These are phyloP conservation scores for Phycomyces nitens DNA, from an alignment of 192 early-diverging fungal genomes.

Conservation along the genomic window DNA sequence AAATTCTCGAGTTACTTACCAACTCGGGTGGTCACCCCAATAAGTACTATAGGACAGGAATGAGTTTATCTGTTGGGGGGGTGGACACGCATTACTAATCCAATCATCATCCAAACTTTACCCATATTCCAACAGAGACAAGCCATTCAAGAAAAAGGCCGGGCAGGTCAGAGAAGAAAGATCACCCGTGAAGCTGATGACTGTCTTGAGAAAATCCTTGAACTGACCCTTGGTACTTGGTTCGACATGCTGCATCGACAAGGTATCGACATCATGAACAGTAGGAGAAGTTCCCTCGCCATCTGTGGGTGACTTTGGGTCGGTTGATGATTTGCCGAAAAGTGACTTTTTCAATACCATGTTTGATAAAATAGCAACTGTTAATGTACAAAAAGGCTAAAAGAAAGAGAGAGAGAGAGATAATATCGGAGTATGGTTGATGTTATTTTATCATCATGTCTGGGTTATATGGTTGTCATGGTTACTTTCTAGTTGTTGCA, in stretches of 20 bases:
- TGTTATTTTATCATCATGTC: background rate
- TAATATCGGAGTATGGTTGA: background rate
- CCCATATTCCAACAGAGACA: constrained; percentile 78
- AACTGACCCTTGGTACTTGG: constrained; percentile 32
- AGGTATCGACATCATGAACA: constrained; percentile 25
- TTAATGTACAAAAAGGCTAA: background rate
- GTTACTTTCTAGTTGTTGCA: background rate
- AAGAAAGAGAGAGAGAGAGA: background rate
- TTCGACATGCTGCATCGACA: constrained; percentile 30
- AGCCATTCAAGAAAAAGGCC: constrained; percentile 72
- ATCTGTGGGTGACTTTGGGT: constrained; percentile 3
- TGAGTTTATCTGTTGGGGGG: background rate
- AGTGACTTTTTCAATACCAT: background rate
- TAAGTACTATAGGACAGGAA: constrained; percentile 25
- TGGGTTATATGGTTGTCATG: background rate
- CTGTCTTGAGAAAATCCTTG: constrained; percentile 56
- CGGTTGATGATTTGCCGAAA: background rate
- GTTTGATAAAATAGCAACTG: background rate
- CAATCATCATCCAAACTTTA: constrained; percentile 12
- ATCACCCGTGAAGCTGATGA: constrained; percentile 77
- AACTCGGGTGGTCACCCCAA: constrained; percentile 41
- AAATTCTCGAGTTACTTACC: constrained; percentile 10
- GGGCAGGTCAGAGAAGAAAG: constrained; percentile 78
- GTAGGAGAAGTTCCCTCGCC: constrained; percentile 16
- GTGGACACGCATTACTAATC: background rate